Conservation (phyloP, 148 eudicot species). For the Simmondsia chinensis region DNA sequence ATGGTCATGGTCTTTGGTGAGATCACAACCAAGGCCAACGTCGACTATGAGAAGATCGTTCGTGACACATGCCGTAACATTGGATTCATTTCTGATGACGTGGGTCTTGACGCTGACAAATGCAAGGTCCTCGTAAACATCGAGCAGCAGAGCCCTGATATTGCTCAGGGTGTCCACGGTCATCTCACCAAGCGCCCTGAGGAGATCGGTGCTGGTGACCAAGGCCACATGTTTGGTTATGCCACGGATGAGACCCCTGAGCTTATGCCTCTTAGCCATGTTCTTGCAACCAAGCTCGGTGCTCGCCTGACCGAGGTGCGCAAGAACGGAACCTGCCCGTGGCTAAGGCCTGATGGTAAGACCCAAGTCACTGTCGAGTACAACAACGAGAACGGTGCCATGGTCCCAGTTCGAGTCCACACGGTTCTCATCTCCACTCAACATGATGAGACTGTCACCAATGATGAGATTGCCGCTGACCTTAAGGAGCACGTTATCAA, state of each 20-base stretch:
- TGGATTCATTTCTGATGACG: conserved; percentile 50
- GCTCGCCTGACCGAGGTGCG: conserved; percentile 61
- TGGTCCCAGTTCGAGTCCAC: conserved; percentile 67
- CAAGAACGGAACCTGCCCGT: conserved; percentile 52
- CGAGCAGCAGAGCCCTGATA: conserved; percentile 59
- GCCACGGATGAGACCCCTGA: conserved; percentile 68
- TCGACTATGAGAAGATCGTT: conserved; percentile 66
- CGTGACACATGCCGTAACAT: conserved; percentile 56
- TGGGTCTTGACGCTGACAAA: conserved; percentile 65
- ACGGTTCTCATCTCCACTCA: conserved; percentile 66
- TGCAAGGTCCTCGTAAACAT: conserved; percentile 61
- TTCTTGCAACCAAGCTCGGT: conserved; percentile 58
- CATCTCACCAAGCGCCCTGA: conserved; percentile 52
- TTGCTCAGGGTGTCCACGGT: conserved; percentile 64
- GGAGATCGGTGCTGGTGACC: conserved; percentile 64
- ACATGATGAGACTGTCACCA: conserved; percentile 62
- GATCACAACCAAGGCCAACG: conserved; percentile 52
- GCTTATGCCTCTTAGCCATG: conserved; percentile 66
- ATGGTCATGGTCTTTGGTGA: conserved; percentile 64
- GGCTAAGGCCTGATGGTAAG: conserved; percentile 68
- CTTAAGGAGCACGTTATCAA: conserved; percentile 52
- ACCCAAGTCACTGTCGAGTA: conserved; percentile 74
- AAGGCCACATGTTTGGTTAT: conserved; percentile 56
- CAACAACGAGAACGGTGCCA: conserved; percentile 48
- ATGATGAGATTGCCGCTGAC: conserved; percentile 60